A percentile compares a stretch with the other conserved stretches of the same genome.
These are phyloP conservation scores for Vaccinium corymbosum DNA, from an alignment of 148 eudicot genomes.

Conservation along the genomic window DNA sequence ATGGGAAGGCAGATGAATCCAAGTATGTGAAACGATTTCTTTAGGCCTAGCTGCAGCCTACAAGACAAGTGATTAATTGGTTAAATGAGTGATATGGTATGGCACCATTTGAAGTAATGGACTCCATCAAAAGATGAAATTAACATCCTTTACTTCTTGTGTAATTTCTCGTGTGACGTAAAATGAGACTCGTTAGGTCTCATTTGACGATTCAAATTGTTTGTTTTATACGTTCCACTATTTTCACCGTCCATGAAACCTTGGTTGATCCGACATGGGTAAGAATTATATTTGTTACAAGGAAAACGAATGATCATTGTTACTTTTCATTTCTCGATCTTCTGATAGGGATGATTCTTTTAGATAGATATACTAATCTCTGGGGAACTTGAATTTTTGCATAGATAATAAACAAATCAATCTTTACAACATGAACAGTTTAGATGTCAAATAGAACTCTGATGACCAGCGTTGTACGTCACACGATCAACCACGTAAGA, in stretches of 20 bases:
- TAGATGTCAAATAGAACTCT: background rate
- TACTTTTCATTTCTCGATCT: background rate
- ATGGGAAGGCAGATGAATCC: too few species aligned
- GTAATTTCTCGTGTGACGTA: background rate
- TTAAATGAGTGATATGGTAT: too few species aligned
- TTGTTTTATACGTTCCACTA: background rate
- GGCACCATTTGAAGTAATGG: too few species aligned
- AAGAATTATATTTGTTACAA: background rate
- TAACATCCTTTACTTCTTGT: background rate
- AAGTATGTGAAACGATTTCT: too few species aligned
- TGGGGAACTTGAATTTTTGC: background rate
- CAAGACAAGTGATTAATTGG: too few species aligned
- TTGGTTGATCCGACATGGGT: background rate
- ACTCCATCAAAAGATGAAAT: too few species aligned
- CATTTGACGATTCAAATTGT: background rate
- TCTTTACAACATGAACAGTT: too few species aligned
- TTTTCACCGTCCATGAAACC: background rate
- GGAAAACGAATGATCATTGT: background rate
- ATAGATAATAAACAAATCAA: background rate
- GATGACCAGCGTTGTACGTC: background rate
- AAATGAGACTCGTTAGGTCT: background rate
- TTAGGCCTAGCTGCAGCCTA: too few species aligned
- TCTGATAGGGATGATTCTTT: background rate
- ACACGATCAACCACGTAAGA: background rate
- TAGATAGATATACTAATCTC: background rate